These are phyloP conservation scores for Colletotrichum chlorophyti DNA, from an alignment of 2,329 filamentous ascomycete genomes.

Conservation along the genomic window DNA sequence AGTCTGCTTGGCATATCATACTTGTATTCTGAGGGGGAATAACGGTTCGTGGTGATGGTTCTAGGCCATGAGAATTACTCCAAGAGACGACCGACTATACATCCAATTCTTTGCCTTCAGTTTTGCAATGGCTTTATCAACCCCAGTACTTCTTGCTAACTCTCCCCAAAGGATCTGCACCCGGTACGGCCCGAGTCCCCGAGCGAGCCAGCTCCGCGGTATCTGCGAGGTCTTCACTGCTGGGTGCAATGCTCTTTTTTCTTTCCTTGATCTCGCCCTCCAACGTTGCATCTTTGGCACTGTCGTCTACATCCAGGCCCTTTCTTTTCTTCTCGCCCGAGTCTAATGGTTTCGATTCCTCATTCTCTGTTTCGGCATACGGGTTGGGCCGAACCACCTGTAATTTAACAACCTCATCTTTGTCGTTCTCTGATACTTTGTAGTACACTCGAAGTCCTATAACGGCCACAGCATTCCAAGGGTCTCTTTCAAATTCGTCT, in stretches of 20 bases:
- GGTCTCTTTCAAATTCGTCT: slow-evolving; percentile 60
- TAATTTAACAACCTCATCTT: slow-evolving; percentile 44
- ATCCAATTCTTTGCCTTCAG: no score
- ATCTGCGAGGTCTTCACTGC: slow-evolving; percentile 12
- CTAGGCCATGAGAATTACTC: no score
- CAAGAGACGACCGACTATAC: background rate
- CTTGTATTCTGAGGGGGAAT: no score
- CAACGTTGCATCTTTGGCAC: slow-evolving; percentile 51
- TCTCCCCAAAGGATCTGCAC: background rate
- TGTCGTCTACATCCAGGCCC: slow-evolving; percentile 53
- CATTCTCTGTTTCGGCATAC: slow-evolving; percentile 35
- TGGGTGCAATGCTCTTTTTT: slow-evolving; percentile 41
- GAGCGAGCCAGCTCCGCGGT: background rate
- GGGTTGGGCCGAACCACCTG: slow-evolving; percentile 47
- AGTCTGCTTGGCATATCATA: background rate
- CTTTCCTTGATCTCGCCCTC: slow-evolving; percentile 40
- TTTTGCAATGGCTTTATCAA: no score
- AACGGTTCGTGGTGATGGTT: no score
- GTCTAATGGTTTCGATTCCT: slow-evolving; percentile 19
- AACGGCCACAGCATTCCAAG: slow-evolving; percentile 62
- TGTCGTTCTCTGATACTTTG: slow-evolving; percentile 46
- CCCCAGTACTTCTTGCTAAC: background rate
- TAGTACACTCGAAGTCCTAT: slow-evolving; percentile 62
- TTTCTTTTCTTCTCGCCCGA: slow-evolving; percentile 36
- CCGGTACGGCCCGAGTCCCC: background rate